phyloP scores from a whole-genome alignment of 2,329 filamentous ascomycete species.

The Calycina herbarum region DNA sequence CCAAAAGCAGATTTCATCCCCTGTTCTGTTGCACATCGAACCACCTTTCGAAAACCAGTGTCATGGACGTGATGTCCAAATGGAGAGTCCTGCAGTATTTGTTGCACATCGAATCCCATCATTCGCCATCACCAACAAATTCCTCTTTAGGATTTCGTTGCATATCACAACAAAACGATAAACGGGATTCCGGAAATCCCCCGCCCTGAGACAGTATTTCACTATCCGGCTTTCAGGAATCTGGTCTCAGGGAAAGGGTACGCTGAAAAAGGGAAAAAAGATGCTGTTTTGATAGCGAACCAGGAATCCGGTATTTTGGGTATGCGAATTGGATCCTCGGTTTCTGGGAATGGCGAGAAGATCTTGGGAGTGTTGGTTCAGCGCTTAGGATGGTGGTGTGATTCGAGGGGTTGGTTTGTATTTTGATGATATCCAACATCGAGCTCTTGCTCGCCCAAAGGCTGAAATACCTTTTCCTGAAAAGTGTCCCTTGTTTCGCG shows the following conservation, averaged over 20 bases:
- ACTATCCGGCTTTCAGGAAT: background rate
- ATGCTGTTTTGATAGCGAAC: background rate
- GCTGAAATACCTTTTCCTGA: too few species aligned
- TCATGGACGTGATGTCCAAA: too few species aligned
- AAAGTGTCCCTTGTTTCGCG: too few species aligned
- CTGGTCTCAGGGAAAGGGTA: background rate
- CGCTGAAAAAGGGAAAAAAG: too few species aligned
- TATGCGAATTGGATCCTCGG: background rate
- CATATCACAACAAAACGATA: constrained; percentile 10
- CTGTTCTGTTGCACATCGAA: too few species aligned
- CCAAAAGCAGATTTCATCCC: background rate
- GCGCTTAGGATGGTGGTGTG: background rate
- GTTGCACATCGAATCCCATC: background rate
- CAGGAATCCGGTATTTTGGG: background rate
- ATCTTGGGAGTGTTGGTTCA: background rate
- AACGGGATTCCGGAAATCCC: constrained; percentile 11
- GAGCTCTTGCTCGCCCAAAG: too few species aligned
- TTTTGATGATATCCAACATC: too few species aligned
- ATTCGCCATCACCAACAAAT: background rate
- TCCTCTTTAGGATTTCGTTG: background rate
- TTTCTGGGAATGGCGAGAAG: background rate
- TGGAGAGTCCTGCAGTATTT: too few species aligned
- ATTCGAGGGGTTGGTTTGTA: background rate
- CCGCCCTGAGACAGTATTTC: background rate
- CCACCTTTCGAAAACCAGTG: too few species aligned